Evolutionary conservation across 139 green algal species (phyloP).

Genomic region (Coccomyxa sp.): DNA sequence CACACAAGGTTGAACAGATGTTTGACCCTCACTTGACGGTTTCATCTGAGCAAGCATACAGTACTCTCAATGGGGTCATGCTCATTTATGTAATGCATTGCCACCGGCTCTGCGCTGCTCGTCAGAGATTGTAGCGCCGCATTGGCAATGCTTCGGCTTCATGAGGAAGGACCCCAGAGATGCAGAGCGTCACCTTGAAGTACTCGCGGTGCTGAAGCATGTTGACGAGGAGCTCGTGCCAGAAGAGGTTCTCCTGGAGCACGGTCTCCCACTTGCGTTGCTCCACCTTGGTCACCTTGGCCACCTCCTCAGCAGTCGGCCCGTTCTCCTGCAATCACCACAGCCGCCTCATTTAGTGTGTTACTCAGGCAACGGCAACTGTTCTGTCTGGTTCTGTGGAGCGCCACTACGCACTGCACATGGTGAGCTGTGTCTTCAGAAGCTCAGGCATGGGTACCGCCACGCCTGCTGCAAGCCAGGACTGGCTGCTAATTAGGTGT

Average conservation of each 20-base stretch:
- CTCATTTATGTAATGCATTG: neutral
- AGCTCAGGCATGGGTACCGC: neutral
- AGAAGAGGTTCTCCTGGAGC: conserved; percentile 70
- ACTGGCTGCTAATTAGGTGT: neutral
- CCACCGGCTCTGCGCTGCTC: neutral
- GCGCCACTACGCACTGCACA: neutral
- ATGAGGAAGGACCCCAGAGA: conserved; percentile 4
- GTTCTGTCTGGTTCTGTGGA: neutral
- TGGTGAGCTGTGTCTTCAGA: neutral
- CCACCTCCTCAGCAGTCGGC: conserved; percentile 54
- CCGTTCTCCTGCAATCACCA: conserved; percentile 41
- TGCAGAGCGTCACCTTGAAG: conserved; percentile 35
- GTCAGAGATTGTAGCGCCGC: neutral
- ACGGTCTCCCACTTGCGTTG: conserved; percentile 49
- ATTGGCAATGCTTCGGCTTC: neutral
- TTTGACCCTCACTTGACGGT: too few relatives aligned
- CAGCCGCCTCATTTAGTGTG: neutral
- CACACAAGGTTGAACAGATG: too few relatives aligned
- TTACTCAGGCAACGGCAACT: neutral
- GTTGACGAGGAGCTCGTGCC: conserved; percentile 54
- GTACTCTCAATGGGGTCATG: neutral
- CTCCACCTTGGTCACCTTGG: conserved; percentile 63
- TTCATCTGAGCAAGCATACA: too few relatives aligned
- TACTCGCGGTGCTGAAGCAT: too few relatives aligned
- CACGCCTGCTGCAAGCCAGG: neutral